Base-by-base conservation (phyloP, 2,329 filamentous ascomycete species). In the Dactylonectria macrodidyma region DNA sequence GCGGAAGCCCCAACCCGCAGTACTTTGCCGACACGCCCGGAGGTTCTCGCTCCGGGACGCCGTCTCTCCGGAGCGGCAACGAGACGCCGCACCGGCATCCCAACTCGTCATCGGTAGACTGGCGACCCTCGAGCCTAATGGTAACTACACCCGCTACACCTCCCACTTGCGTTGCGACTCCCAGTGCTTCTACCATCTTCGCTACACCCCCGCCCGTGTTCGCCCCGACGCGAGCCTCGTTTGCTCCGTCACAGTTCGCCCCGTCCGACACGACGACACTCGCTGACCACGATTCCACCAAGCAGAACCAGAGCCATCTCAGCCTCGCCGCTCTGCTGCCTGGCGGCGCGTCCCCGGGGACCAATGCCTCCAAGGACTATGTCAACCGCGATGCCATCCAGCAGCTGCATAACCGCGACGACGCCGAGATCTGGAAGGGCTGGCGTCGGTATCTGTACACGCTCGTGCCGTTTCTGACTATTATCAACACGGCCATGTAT, bases 341-440 rank as follows among this genome's bases (percentile, higher is more conserved):
- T 19, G 73, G 75, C 22, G 73, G 76, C 36, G 67, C 78, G 19
- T 71, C 75, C 4, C 73, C 78, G 59, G 71, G 68, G 26, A 65
- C 70, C 41, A 57, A 62, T 9, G 58, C 79, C 61, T 70, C 72
- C 67, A 75, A 82, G 66, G 77, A 83, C 54, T 75, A 74, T 63
- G 73, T 71, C 50, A 74, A 75, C 34, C 75, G 71, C 22, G 78
- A 79, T 41, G 70, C 75, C 33, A 83, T 85, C 50, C 77, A 79
- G 46, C 78, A 80, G 11, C 71, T 85, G 1, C 81, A 84, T 70
- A 79, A 84, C 60, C 83, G 84, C 47, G 80, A 83, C 66, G 81
- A 84, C 51, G 75, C 65, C 30, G 82, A 85, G n/a, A 83, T 80
- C 57, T 85, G 82, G 81, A 81, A 80, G 56, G 84, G 84, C 41